phyloP scores from a whole-genome alignment of 2,329 filamentous ascomycete species.

The Madurella mycetomatis region DNA sequence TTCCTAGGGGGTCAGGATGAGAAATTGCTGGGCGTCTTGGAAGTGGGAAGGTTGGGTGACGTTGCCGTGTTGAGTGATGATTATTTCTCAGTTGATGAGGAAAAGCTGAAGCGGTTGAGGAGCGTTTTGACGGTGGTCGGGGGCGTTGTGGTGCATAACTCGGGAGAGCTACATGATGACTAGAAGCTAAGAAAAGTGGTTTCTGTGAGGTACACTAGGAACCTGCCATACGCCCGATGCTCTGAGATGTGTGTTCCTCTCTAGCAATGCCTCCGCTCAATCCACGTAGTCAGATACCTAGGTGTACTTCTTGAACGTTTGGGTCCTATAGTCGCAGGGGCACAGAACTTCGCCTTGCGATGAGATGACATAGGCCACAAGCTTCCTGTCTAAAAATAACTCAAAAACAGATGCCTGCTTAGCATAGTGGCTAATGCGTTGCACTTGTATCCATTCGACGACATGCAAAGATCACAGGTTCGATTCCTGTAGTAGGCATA shows the following conservation, averaged over 20 bases:
- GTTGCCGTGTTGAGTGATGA: slow-evolving; percentile 28
- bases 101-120: slow-evolving; percentile 25
- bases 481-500: slow-evolving; percentile 21
- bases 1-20: slow-evolving; percentile 29
- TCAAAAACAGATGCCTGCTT: slow-evolving; percentile 9
- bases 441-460: slow-evolving; percentile 19
- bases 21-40: slow-evolving; percentile 23
- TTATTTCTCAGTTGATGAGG: slow-evolving; percentile 27
- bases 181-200: too few species aligned
- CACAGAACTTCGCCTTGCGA: too few species aligned
- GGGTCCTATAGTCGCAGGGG: too few species aligned
- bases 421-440: slow-evolving; percentile 23
- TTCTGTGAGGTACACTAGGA: too few species aligned
- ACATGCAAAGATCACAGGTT: slow-evolving; percentile 22
- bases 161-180: neutral
- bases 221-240: too few species aligned
- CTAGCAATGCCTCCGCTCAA: too few species aligned
- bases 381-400: neutral
- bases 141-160: slow-evolving; percentile 25
- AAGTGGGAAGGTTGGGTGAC: slow-evolving; percentile 28
- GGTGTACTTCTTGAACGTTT: too few species aligned
- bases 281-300: too few species aligned
- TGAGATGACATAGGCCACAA: too few species aligned
- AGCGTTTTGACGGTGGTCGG: slow-evolving; percentile 29
- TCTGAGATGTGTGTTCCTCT: too few species aligned